Evolutionary conservation across 2,329 filamentous ascomycete genomes (phyloP).

Genomic region (Nigrospora osmanthi): DNA sequence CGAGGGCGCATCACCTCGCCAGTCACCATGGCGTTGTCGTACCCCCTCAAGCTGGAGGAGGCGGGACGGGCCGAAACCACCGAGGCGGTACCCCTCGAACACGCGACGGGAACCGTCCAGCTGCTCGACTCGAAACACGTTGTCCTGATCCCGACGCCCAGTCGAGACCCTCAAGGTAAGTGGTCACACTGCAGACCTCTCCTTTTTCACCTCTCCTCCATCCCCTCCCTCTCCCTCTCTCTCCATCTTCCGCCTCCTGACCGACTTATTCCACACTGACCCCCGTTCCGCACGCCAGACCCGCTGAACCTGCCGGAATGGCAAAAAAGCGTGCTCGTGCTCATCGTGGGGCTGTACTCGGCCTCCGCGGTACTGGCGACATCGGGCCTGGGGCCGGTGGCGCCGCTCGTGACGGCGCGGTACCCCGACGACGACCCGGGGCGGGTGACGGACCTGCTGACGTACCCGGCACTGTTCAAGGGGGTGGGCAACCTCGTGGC

Average conservation of each 20-base stretch:
- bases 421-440: conserved; percentile 11
- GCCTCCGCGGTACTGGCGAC: conserved; percentile 9
- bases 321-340: conserved; percentile 13
- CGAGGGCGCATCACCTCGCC: too few relatives aligned
- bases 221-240: not conserved
- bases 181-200: too few relatives aligned
- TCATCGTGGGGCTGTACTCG: conserved; percentile 12
- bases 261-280: not conserved
- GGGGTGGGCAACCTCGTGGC: conserved; percentile 20
- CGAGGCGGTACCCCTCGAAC: not conserved
- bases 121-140: conserved; percentile 5
- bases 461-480: conserved; percentile 19
- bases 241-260: not conserved
- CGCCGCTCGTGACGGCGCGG: conserved; percentile 6
- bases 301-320: conserved; percentile 17
- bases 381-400: conserved; percentile 5
- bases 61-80: too few relatives aligned
- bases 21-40: too few relatives aligned
- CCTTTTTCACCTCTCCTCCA: too few relatives aligned
- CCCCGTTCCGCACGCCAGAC: conserved; percentile 7
- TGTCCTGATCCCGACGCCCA: conserved; percentile 14
- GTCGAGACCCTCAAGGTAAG: conserved; percentile 12
- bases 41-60: too few relatives aligned
- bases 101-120: conserved; percentile 3
- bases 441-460: conserved; percentile 18